Base-by-base conservation (phyloP, 768 basidiomycete species). In the Rhodotorula graminis region DNA sequence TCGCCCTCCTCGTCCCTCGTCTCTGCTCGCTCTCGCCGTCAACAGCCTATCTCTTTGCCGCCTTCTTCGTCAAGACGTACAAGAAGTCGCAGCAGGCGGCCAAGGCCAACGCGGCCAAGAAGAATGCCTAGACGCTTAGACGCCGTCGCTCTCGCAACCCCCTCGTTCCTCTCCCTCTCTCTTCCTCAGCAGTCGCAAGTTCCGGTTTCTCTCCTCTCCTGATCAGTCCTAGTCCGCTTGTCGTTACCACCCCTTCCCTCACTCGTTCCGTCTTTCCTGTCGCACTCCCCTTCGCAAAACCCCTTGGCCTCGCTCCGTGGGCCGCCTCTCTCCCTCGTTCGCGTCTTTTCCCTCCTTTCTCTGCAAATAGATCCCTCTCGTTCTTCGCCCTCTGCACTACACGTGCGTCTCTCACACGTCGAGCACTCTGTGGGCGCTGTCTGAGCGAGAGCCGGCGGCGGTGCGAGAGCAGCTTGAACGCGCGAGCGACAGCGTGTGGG, bases 51-150 rank as follows among this genome's bases (percentile, higher is more conserved):
- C 77, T 80, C 49, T 80, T 80, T 69, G 71, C 66, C 2, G 60
- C 74, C 33, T 80, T 80, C 77, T 80, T 78, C 64, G 29, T 77
- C 65, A 72, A 74, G 65, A 64, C 65, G 19, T 80, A 80, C 76
- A 63, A 62, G 14, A 71, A 69, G 56, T 47, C 59, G 52, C 40
- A 58, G n/a, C 37, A 64, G 18, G 60, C 60, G 27, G 50, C 68
- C 27, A 37, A 57, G 29, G 66, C 31, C 33, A 31, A 59, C 29
- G 59, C 63, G 57, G 62, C 61, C 19, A 59, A 70, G 61, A 67
- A 67, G 61, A 14, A 60, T 12, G 37, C 42, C 10, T 71, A 46
- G 16, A 3, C 42, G 37, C 40, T 19, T 37, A 37, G 9, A 37
- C 9, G 37, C 37, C 15, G 12, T 40, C 57, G 44, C 44, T 6